Percentiles rank a stretch among this genome's conserved stretches.
Conservation (phyloP, 257 asterid species). For the Thymus quinquecostatus region DNA sequence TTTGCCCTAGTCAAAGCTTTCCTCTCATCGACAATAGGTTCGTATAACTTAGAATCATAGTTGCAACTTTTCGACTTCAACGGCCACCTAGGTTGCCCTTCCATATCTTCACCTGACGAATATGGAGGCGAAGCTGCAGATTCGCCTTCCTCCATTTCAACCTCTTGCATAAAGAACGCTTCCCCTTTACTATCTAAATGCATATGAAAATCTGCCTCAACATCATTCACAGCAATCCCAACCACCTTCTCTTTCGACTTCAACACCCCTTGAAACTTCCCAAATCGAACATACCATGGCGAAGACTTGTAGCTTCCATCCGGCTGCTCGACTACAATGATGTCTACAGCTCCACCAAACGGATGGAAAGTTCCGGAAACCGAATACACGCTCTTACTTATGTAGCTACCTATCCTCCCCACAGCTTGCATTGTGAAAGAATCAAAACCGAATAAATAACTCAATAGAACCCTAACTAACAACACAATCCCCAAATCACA, state of each 20-base stretch:
- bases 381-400: conserved; percentile 68
- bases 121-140: conserved; percentile 53
- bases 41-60: conserved; percentile 45
- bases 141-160: conserved; percentile 54
- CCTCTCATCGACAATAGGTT: conserved; percentile 35
- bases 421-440: conserved; percentile 77
- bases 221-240: conserved; percentile 71
- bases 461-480: conserved; percentile 22
- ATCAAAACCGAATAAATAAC: conserved; percentile 26
- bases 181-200: conserved; percentile 86
- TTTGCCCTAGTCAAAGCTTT: conserved; percentile 45
- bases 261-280: conserved; percentile 95
- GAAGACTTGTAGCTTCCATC: conserved; percentile 94
- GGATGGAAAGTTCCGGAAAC: conserved; percentile 97
- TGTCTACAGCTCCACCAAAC: conserved; percentile 98
- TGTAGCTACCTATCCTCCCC: conserved; percentile 84
- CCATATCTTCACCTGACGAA: conserved; percentile 70
- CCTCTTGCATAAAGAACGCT: conserved; percentile 77
- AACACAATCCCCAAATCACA: conserved; percentile 31
- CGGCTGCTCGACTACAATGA: conserved; percentile 86
- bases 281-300: conserved; percentile 97
- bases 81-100: conserved; percentile 43
- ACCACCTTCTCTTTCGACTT: conserved; percentile 88
- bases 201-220: conserved; percentile 78
- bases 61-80: conserved; percentile 54